phyloP scores from a whole-genome alignment of 2,329 filamentous ascomycete species.

The Phialocephala subalpina region DNA sequence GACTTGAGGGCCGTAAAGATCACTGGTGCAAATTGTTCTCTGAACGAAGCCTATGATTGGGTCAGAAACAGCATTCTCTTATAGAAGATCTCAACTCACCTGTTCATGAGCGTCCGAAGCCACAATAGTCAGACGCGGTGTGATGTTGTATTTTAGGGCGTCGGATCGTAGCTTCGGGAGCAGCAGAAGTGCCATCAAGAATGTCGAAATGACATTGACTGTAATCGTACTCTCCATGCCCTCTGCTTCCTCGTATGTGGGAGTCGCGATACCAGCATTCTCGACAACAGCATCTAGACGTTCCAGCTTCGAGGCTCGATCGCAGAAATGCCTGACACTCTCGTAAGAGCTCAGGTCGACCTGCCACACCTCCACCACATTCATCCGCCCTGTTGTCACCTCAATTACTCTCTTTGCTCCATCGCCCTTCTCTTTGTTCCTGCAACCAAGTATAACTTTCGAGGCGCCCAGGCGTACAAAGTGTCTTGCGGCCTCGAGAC shows the following conservation, averaged over 20 bases:
- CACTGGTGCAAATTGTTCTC: constrained; percentile 30
- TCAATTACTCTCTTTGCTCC: constrained; percentile 30
- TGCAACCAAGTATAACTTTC: constrained; percentile 42
- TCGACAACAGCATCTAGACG: constrained; percentile 55
- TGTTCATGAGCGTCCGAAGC: constrained; percentile 40
- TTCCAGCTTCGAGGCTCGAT: constrained; percentile 46
- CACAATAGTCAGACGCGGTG: constrained; percentile 38
- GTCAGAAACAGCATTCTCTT: neutral
- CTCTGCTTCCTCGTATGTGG: constrained; percentile 32
- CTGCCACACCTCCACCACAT: constrained; percentile 53
- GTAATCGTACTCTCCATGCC: constrained; percentile 40
- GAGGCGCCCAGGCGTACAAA: constrained; percentile 41
- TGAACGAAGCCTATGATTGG: constrained; percentile 36
- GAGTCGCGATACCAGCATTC: constrained; percentile 43
- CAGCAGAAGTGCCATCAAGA: constrained; percentile 42
- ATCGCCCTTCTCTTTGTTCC: constrained; percentile 31
- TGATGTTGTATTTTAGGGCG: constrained; percentile 30
- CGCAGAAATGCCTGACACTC: constrained; percentile 54
- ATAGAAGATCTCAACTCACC: constrained; percentile 20
- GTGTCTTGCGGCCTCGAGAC: constrained; percentile 52
- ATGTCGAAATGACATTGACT: constrained; percentile 44
- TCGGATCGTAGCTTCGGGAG: constrained; percentile 39
- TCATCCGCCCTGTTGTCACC: constrained; percentile 22
- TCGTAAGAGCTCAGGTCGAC: constrained; percentile 57
- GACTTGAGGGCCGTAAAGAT: constrained; percentile 37